Conservation (phyloP, 306 rosid species). For the Canavalia ensiformis region DNA sequence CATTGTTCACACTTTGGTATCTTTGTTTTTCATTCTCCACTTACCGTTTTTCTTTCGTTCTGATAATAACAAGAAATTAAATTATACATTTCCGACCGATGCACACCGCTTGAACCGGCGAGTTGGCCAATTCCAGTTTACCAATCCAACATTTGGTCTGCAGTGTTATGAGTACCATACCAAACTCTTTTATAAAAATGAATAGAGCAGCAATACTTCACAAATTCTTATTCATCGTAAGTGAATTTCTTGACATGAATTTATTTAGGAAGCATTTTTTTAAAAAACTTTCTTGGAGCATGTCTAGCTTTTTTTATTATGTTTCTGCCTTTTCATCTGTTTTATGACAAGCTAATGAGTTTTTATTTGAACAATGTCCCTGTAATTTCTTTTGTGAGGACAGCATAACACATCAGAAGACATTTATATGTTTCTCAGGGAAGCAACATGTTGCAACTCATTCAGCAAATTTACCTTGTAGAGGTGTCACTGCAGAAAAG, state of each 20-base stretch:
- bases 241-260: not conserved
- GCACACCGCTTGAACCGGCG: no score
- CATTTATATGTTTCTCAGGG: constrained; percentile 52
- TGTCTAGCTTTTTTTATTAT: not conserved
- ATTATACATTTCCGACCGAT: no score
- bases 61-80: no score
- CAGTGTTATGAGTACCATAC: no score
- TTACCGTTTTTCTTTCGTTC: no score
- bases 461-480: not conserved
- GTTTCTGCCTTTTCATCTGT: not conserved
- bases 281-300: not conserved
- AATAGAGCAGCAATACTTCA: no score
- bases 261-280: constrained; percentile 1
- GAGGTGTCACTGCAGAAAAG: constrained; percentile 27
- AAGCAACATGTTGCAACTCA: constrained; percentile 46
- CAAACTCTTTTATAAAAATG: no score
- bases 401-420: constrained; percentile 31
- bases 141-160: no score
- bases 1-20: no score
- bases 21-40: no score
- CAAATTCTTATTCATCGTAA: not conserved
- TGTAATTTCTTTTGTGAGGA: constrained; percentile 25
- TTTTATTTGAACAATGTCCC: constrained; percentile 43
- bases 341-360: constrained; percentile 13
- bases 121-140: no score